Percentiles rank a stretch among this genome's conserved stretches.
Evolutionary conservation across 805 yeast genomes (phyloP).

Genomic region (Tetrapisispora taiwanensis): DNA sequence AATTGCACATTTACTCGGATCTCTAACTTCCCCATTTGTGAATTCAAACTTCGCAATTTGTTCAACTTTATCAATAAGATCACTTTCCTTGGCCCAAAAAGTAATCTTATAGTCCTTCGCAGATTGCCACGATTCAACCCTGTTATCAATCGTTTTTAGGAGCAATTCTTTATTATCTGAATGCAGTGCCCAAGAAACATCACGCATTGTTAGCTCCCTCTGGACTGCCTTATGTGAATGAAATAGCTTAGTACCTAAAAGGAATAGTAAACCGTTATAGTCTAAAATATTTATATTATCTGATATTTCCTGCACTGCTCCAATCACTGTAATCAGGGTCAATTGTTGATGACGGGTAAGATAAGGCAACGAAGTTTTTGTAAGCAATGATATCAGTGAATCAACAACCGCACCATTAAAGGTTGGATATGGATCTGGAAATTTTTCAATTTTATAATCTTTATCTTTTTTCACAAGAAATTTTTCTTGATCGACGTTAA

Average conservation of each 20-base stretch:
- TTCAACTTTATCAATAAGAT: slow-evolving; percentile 49
- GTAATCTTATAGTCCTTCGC: slow-evolving; percentile 54
- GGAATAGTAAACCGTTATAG: slow-evolving; percentile 57
- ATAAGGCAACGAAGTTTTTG: slow-evolving; percentile 60
- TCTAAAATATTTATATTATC: slow-evolving; percentile 30
- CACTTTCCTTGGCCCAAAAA: slow-evolving; percentile 53
- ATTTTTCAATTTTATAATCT: slow-evolving; percentile 17
- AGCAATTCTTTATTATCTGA: slow-evolving; percentile 67
- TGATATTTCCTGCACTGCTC: slow-evolving; percentile 48
- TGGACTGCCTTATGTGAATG: slow-evolving; percentile 45
- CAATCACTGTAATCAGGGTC: slow-evolving; percentile 61
- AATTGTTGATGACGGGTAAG: slow-evolving; percentile 87
- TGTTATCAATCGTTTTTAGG: slow-evolving; percentile 33
- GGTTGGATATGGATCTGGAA: slow-evolving; percentile 32
- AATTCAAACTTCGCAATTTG: slow-evolving; percentile 65
- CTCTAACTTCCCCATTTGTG: slow-evolving; percentile 41
- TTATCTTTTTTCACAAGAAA: slow-evolving; percentile 18
- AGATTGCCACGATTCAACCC: slow-evolving; percentile 46
- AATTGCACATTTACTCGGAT: slow-evolving; percentile 66
- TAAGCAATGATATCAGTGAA: slow-evolving; percentile 48
- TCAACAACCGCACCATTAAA: slow-evolving; percentile 38
- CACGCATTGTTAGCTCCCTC: slow-evolving; percentile 58
- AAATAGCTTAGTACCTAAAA: slow-evolving; percentile 60
- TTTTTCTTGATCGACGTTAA: slow-evolving; percentile 23
- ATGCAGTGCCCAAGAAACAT: slow-evolving; percentile 79